phyloP scores from a whole-genome alignment of 805 yeast species.

The Zygoascus biomembranicola region DNA sequence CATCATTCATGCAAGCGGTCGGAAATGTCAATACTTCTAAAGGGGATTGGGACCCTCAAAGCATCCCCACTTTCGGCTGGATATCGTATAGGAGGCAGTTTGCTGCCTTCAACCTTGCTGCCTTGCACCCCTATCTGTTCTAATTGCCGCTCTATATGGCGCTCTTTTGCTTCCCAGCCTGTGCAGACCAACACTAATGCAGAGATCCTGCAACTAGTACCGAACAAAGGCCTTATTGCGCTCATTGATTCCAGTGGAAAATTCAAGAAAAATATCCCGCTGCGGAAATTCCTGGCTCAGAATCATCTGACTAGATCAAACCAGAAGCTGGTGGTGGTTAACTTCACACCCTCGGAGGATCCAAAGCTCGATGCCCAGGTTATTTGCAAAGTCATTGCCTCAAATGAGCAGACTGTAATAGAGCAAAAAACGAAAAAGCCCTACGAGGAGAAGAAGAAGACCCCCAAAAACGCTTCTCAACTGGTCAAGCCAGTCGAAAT shows the following conservation, averaged over 20 bases:
- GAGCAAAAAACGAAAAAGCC: not conserved
- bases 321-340: conserved; percentile 17
- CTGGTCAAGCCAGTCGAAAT: conserved; percentile 18
- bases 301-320: conserved; percentile 1
- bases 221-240: conserved; percentile 13
- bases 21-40: too few relatives aligned
- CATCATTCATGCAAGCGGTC: too few relatives aligned
- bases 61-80: too few relatives aligned
- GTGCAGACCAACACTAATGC: conserved; percentile 2
- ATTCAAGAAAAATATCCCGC: conserved; percentile 7
- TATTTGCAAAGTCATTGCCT: conserved; percentile 17
- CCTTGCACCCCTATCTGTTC: too few relatives aligned
- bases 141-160: too few relatives aligned
- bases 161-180: not conserved
- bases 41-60: too few relatives aligned
- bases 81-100: too few relatives aligned
- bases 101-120: too few relatives aligned
- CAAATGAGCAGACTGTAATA: not conserved
- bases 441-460: not conserved
- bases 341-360: conserved; percentile 2
- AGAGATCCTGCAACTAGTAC: conserved; percentile 19
- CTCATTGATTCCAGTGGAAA: conserved; percentile 12
- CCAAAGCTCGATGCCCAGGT: conserved; percentile 16
- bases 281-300: conserved; percentile 8
- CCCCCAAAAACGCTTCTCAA: conserved; percentile 4